Evolutionary conservation across 352 stramenopile species (phyloP).

Genomic region (Pythium folliculosum): DNA sequence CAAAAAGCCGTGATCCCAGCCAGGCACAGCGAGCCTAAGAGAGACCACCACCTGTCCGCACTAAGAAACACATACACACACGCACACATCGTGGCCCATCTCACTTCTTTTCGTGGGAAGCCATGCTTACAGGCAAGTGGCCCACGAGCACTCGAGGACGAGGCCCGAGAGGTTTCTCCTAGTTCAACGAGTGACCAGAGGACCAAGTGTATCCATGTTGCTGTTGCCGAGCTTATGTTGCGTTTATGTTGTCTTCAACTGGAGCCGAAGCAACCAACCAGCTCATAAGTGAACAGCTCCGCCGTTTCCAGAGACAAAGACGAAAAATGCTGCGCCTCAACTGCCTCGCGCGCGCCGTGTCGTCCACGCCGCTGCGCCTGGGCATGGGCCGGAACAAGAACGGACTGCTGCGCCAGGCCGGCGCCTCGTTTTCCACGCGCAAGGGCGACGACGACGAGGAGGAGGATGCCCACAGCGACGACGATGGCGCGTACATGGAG

Average conservation of each 20-base stretch:
- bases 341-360: conserved; percentile 50
- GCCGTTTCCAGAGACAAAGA: neutral
- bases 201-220: too few species aligned
- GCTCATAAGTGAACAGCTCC: neutral
- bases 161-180: too few species aligned
- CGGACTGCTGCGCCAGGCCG: conserved; percentile 23
- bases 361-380: conserved; percentile 43
- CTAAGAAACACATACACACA: neutral
- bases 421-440: conserved; percentile 30
- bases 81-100: neutral
- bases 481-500: conserved; percentile 41
- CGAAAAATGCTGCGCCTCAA: conserved; percentile 58
- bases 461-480: conserved; percentile 29
- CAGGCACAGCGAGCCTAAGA: too few species aligned
- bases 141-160: too few species aligned
- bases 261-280: conserved; percentile 23
- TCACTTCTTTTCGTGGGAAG: neutral
- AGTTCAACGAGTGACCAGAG: too few species aligned
- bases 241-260: conserved; percentile 12
- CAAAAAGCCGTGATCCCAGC: too few species aligned
- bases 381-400: conserved; percentile 24
- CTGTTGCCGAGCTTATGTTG: conserved; percentile 13
- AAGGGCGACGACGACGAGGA: conserved; percentile 40
- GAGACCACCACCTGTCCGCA: neutral
- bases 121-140: too few species aligned